phyloP scores from a whole-genome alignment of 176 grass and related monocot species.

The Rhynchospora breviuscula region DNA sequence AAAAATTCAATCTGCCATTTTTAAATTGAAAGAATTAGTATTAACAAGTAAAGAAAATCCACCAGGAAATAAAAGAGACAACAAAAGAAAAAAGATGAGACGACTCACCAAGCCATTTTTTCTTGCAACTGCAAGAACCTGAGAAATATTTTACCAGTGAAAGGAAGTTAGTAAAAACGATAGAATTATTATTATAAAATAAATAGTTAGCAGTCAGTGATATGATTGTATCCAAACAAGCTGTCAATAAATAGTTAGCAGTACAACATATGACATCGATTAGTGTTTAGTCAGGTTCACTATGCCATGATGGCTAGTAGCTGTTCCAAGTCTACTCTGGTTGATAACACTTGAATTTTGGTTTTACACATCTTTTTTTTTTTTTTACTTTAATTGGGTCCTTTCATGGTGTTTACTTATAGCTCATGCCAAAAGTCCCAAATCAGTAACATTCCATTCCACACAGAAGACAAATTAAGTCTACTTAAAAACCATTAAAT shows the following conservation, averaged over 20 bases:
- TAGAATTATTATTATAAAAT: neutral
- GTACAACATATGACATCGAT: neutral
- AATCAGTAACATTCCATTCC: neutral
- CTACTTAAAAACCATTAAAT: neutral
- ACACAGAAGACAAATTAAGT: neutral
- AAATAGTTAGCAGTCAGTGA: neutral
- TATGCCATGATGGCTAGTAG: neutral
- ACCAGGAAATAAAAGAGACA: neutral
- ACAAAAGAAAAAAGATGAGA: neutral
- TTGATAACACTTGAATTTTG: neutral
- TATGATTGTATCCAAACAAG: too few species aligned
- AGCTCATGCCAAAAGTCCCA: neutral
- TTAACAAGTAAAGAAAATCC: neutral
- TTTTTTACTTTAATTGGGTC: neutral
- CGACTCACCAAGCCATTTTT: conserved; percentile 73
- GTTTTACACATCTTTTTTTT: neutral
- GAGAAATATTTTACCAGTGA: conserved; percentile 15
- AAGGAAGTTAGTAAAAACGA: neutral
- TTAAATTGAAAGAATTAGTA: conserved; percentile 10
- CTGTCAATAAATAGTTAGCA: neutral
- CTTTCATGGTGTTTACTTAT: neutral
- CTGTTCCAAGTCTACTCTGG: neutral
- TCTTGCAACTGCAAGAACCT: conserved; percentile 77
- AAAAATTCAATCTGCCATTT: conserved; percentile 67
- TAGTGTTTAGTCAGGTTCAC: too few species aligned